Conservation (phyloP, 1,139 yeast species). For the Debaryomycetaceae sp. region DNA sequence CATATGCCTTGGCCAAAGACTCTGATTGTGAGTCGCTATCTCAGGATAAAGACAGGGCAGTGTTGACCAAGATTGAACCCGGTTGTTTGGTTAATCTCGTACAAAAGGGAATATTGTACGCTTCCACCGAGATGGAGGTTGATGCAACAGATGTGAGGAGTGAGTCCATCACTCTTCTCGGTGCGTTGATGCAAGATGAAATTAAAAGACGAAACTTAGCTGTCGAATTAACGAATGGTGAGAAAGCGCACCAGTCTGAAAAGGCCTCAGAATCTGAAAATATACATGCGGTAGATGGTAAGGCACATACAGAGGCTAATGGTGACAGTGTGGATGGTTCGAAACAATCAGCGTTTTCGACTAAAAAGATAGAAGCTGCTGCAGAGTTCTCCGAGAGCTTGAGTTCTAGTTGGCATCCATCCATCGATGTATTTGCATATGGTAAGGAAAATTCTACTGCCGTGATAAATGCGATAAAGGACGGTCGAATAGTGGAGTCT, state of each 20-base stretch:
- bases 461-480: constrained; percentile 31
- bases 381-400: constrained; percentile 27
- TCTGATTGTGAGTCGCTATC: constrained; percentile 63
- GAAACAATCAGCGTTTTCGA: constrained; percentile 15
- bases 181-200: constrained; percentile 28
- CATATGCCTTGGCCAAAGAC: constrained; percentile 79
- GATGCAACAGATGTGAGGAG: constrained; percentile 9
- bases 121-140: constrained; percentile 32
- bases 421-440: constrained; percentile 35
- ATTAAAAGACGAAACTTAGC: not conserved
- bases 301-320: not conserved
- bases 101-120: constrained; percentile 80
- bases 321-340: not conserved
- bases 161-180: constrained; percentile 25
- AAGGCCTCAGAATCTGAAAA: not conserved
- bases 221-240: not conserved
- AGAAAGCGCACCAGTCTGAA: not conserved
- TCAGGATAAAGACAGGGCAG: constrained; percentile 35
- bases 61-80: constrained; percentile 49
- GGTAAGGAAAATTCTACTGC: constrained; percentile 36
- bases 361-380: constrained; percentile 19
- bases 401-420: constrained; percentile 40
- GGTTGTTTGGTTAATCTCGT: constrained; percentile 80
- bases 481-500: constrained; percentile 29
- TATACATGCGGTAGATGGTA: not conserved